Conservation (phyloP, 805 yeast genomes). For the Metschnikowia chrysomelidarum region DNA sequence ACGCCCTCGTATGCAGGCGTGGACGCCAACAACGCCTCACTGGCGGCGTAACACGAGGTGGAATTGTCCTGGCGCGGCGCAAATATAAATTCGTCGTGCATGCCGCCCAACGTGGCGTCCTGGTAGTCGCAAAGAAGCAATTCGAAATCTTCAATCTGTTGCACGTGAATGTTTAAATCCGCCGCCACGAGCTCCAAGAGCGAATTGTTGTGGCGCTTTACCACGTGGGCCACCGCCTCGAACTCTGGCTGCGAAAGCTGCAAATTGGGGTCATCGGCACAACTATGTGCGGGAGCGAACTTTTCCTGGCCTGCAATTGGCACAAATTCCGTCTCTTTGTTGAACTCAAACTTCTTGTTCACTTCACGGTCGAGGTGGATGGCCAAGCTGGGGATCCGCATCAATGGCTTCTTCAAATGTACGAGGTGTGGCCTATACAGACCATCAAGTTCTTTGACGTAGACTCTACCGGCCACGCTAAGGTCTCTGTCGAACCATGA, state of each 20-base stretch:
- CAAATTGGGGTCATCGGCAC: constrained; percentile 51
- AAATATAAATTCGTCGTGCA: constrained; percentile 86
- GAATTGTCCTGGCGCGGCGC: constrained; percentile 90
- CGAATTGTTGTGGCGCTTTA: constrained; percentile 74
- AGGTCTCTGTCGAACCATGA: constrained; percentile 97
- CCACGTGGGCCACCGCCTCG: constrained; percentile 59
- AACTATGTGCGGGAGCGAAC: constrained; percentile 27
- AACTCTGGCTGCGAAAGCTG: constrained; percentile 53
- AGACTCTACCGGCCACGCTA: constrained; percentile 88
- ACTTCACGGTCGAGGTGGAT: constrained; percentile 83
- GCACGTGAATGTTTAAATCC: constrained; percentile 50
- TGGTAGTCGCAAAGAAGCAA: constrained; percentile 83
- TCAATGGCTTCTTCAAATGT: constrained; percentile 72
- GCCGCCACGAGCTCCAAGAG: constrained; percentile 66
- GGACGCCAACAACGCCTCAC: constrained; percentile 64
- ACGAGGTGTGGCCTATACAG: constrained; percentile 63
- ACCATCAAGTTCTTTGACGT: constrained; percentile 51
- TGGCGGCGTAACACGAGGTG: constrained; percentile 81
- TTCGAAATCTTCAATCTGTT: constrained; percentile 87
- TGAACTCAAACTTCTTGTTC: constrained; percentile 78
- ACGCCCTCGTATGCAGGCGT: constrained; percentile 53
- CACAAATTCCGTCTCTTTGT: constrained; percentile 79
- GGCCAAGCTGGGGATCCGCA: constrained; percentile 93
- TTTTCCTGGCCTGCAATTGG: constrained; percentile 74
- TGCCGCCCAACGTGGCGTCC: constrained; percentile 79